A percentile compares a stretch with the other conserved stretches of the same genome.
Evolutionary conservation across 306 rosid species (phyloP).

Genomic region (Castanospermum australe): DNA sequence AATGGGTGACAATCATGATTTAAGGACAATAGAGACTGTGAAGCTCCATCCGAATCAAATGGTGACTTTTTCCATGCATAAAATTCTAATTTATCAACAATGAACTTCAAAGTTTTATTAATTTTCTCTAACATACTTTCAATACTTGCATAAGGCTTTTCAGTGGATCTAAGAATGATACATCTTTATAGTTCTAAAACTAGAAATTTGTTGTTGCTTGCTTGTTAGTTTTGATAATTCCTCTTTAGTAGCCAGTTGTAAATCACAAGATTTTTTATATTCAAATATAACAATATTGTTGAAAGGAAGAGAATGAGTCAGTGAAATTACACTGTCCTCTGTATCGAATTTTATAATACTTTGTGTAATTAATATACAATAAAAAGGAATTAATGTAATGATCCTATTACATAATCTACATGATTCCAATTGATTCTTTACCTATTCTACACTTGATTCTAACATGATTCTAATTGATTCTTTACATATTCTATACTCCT

Average conservation of each 20-base stretch:
- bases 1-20: slow-evolving; percentile 10
- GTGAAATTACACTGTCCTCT: too few species aligned
- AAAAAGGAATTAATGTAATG: too few species aligned
- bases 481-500: too few species aligned
- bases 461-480: too few species aligned
- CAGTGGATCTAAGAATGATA: neutral
- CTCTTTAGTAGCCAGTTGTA: neutral
- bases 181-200: neutral
- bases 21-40: neutral
- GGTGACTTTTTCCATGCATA: neutral
- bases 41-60: neutral
- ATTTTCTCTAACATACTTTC: neutral
- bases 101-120: neutral
- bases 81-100: neutral
- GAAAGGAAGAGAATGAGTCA: too few species aligned
- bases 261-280: neutral
- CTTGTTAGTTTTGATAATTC: neutral
- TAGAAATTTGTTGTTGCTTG: neutral
- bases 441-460: too few species aligned
- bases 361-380: too few species aligned
- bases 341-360: too few species aligned
- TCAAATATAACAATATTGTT: too few species aligned
- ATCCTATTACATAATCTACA: too few species aligned
- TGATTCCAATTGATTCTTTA: too few species aligned
- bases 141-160: neutral